Conservation (phyloP, 352 stramenopile species). For the Pythium inflatum region DNA sequence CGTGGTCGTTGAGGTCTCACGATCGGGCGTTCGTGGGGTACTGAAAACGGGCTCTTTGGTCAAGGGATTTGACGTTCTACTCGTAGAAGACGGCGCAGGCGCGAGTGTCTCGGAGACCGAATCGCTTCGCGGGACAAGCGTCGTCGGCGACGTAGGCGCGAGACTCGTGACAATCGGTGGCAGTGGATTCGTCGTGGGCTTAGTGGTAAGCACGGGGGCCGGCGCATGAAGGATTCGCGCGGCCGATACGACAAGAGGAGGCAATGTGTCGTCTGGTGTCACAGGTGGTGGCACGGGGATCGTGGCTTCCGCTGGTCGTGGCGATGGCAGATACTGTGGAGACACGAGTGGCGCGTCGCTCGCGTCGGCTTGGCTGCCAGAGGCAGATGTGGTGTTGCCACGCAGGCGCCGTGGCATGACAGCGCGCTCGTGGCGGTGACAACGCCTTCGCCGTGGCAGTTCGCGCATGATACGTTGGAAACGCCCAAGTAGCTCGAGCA, state of each 20-base stretch:
- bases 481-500: not conserved
- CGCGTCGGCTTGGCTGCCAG: not conserved
- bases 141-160: too few species aligned
- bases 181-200: too few species aligned
- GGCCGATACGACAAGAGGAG: too few species aligned
- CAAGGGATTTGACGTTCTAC: not conserved
- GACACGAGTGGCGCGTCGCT: not conserved
- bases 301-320: not conserved
- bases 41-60: too few species aligned
- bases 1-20: not conserved
- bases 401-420: not conserved
- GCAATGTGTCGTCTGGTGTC: not conserved
- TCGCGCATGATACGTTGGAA: too few species aligned
- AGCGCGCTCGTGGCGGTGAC: not conserved
- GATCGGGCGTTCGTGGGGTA: not conserved
- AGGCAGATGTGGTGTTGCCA: not conserved
- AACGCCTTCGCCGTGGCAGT: not conserved
- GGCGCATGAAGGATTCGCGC: too few species aligned
- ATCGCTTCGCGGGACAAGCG: too few species aligned
- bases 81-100: not conserved
- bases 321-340: not conserved
- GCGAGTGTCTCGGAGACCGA: not conserved
- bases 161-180: too few species aligned
- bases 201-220: too few species aligned
- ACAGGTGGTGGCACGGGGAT: too few species aligned